phyloP scores from a whole-genome alignment of 192 early-diverging fungal species.

The Chytriomyces sp. region DNA sequence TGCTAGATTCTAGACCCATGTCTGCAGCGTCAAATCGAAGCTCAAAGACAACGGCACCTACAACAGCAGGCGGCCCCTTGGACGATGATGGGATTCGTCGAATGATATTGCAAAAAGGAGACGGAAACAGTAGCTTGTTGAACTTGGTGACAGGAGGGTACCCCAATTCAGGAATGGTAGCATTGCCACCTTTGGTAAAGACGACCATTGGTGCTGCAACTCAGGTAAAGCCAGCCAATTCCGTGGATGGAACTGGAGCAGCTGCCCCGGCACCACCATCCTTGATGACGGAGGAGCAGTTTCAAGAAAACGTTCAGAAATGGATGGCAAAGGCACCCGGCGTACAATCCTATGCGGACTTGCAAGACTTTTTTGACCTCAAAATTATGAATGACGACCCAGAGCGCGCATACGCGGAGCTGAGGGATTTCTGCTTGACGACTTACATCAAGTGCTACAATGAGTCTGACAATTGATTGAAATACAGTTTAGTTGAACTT shows the following conservation, averaged over 20 bases:
- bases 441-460: constrained; percentile 45
- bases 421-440: constrained; percentile 48
- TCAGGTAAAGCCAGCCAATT: too few relatives aligned
- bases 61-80: not conserved
- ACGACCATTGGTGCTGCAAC: too few relatives aligned
- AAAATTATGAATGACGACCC: constrained; percentile 53
- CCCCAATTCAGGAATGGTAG: not conserved
- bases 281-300: constrained; percentile 33
- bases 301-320: constrained; percentile 37
- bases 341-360: constrained; percentile 23
- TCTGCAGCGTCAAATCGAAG: not conserved
- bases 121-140: constrained; percentile 31
- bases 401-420: constrained; percentile 47
- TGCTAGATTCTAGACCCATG: not conserved
- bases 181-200: too few relatives aligned
- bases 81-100: constrained; percentile 24
- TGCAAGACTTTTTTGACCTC: constrained; percentile 46
- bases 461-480: constrained; percentile 41
- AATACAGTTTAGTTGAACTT: not conserved
- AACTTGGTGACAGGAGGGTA: constrained; percentile 28
- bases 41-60: not conserved
- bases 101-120: constrained; percentile 30
- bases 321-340: constrained; percentile 53
- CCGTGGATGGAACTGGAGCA: too few relatives aligned
- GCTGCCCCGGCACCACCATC: not conserved